Percentiles rank a stretch among this genome's conserved stretches.
Conservation (phyloP, 1,139 yeast genomes). For the Yamadazyma aaseri region DNA sequence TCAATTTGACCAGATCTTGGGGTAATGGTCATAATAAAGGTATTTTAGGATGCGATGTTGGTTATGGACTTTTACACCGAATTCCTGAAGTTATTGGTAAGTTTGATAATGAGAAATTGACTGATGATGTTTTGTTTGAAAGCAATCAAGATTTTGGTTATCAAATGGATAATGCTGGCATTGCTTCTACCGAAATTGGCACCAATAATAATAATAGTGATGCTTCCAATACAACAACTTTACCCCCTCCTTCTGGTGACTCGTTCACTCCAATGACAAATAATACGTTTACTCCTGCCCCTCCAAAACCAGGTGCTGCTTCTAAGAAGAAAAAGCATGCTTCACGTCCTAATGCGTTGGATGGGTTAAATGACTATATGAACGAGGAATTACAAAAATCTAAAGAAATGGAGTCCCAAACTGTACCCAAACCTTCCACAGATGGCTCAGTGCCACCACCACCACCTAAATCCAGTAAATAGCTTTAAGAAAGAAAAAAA, state of each 20-base stretch:
- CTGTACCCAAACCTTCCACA: constrained; percentile 6
- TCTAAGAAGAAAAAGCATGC: constrained; percentile 31
- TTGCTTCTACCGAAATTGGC: constrained; percentile 14
- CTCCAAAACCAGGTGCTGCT: constrained; percentile 20
- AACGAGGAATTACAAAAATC: constrained; percentile 47
- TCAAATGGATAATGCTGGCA: constrained; percentile 12
- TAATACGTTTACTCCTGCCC: constrained; percentile 18
- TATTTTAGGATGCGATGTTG: constrained; percentile 90
- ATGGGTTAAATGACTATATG: constrained; percentile 41
- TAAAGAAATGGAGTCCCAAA: constrained; percentile 31
- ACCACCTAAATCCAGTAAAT: constrained; percentile 19
- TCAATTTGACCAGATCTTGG: constrained; percentile 49
- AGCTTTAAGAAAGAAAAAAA: constrained; percentile 5
- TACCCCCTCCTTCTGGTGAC: constrained; percentile 13
- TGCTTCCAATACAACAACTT: constrained; percentile 8
- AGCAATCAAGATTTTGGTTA: constrained; percentile 19
- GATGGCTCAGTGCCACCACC: constrained; percentile 32
- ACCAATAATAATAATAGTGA: too few relatives aligned
- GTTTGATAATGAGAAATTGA: constrained; percentile 31
- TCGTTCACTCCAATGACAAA: constrained; percentile 9
- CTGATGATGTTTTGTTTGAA: constrained; percentile 42
- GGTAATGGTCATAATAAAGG: constrained; percentile 61
- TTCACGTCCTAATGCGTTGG: constrained; percentile 21
- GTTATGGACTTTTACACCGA: constrained; percentile 85
- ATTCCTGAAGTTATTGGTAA: constrained; percentile 69